Base-by-base conservation (phyloP, 1,284 basidiomycete genomes). In the Irpex sp. region DNA sequence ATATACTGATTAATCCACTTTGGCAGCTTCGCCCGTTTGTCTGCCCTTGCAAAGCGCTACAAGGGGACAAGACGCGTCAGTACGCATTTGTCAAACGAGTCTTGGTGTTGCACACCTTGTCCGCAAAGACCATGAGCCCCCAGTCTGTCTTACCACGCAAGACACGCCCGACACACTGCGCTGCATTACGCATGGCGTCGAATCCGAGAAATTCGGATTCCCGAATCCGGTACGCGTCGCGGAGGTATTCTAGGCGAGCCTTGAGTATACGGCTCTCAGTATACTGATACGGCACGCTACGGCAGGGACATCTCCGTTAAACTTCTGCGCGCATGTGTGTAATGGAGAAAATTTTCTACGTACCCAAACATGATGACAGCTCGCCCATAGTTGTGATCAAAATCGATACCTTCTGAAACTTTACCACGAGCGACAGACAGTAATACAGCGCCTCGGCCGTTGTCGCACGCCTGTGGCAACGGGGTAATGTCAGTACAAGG, bases 1-100 rank as follows among this genome's bases (percentile, higher is more conserved):
- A 99, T 99, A 74, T 98, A 98, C 75, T 97, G 95, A 74, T 98
- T 98, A 71, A 99, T 99, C 97, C 97, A 99, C 60, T 94, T 90
- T 1, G 97, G 97, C 68, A 99, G 81, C 83, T 98, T 99, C 56
- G 94, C 90, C 26, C 97, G 87, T 79, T 99, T 99, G 76, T 99
- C 97, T 31, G 94, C 91, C 61, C 96, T 86, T 8, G 97, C 97
- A 74, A 98, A 99, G 8, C 97, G 92, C 95, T 98, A 72, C 11
- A 67, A 49, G 26, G 26, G 33, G 26, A 2, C 26, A 31, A 31
- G 33, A 56, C 15, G 19, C 33, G 35, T 37, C n/a, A 37, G 39
- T 9, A 43, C 17, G 17, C 49, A n/a, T 50, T 19, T 8, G 49
- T n/a, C 49, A 21, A 17, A n/a, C 7, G 7, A 7, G 11, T 50